Evolutionary conservation across 140 eudicot species (phyloP).

Genomic region (Bidens hawaiensis): DNA sequence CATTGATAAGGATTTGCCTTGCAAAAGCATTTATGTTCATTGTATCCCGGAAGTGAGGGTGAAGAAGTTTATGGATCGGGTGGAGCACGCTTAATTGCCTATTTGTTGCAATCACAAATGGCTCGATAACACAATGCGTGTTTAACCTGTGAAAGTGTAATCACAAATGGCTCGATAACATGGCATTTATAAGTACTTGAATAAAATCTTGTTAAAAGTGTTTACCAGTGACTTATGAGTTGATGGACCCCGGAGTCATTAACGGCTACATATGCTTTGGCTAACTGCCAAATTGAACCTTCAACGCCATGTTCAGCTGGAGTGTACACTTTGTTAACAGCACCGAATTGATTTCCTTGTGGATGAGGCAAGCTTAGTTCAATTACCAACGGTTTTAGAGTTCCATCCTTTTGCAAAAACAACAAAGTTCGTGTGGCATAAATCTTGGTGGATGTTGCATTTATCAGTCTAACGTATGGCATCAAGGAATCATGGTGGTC

Average conservation of each 20-base stretch:
- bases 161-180: neutral
- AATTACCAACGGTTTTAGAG: too few species aligned
- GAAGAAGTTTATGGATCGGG: slow-evolving; percentile 63
- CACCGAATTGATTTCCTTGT: too few species aligned
- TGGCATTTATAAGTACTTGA: neutral
- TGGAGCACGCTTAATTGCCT: slow-evolving; percentile 59
- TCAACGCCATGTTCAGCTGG: slow-evolving; percentile 1
- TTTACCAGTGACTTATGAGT: slow-evolving; percentile 11
- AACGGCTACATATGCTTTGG: slow-evolving; percentile 2
- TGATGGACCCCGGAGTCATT: slow-evolving; percentile 1
- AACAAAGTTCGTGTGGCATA: too few species aligned
- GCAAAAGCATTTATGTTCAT: slow-evolving; percentile 55
- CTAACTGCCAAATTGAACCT: neutral
- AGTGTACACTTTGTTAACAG: too few species aligned
- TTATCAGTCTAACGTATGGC: too few species aligned
- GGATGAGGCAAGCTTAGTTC: too few species aligned
- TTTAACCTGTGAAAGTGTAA: slow-evolving; percentile 43
- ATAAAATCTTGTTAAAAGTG: neutral
- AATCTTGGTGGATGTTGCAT: too few species aligned
- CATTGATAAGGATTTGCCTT: slow-evolving; percentile 6
- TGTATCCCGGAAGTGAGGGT: slow-evolving; percentile 68
- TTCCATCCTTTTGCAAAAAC: too few species aligned
- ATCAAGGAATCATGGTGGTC: too few species aligned
- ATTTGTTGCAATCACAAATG: slow-evolving; percentile 61
- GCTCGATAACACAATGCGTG: slow-evolving; percentile 63